A percentile compares a stretch with the other conserved stretches of the same genome.
These are phyloP conservation scores for Ophiostoma populinum DNA, from an alignment of 2,329 filamentous ascomycete genomes.

Conservation along the genomic window DNA sequence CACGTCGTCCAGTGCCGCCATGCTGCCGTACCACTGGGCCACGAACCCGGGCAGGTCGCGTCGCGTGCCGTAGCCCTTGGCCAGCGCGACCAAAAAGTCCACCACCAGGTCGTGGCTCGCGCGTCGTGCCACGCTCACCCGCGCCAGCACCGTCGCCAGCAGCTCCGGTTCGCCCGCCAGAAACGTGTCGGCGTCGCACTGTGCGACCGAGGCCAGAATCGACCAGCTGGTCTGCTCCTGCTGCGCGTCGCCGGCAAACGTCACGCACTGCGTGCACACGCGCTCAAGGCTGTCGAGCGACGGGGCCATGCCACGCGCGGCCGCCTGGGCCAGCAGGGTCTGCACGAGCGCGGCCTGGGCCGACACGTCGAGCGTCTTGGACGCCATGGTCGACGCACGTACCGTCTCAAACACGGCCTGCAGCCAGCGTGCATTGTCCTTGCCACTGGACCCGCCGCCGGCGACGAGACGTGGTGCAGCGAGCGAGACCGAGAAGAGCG, in stretches of 20 bases:
- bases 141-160: slow-evolving; percentile 23
- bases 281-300: slow-evolving; percentile 23
- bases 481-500: slow-evolving; percentile 27
- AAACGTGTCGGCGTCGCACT: slow-evolving; percentile 31
- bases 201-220: slow-evolving; percentile 23
- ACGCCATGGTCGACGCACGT: slow-evolving; percentile 14
- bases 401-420: slow-evolving; percentile 20
- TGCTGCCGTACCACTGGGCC: slow-evolving; percentile 22
- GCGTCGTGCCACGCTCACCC: slow-evolving; percentile 12
- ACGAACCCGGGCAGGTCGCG: slow-evolving; percentile 29
- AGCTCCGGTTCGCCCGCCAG: slow-evolving; percentile 23
- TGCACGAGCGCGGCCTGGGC: slow-evolving; percentile 13
- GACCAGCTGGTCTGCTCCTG: slow-evolving; percentile 23
- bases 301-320: slow-evolving; percentile 17
- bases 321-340: slow-evolving; percentile 18
- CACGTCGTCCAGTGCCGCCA: slow-evolving; percentile 22
- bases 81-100: slow-evolving; percentile 23
- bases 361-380: background rate
- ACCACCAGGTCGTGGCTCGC: slow-evolving; percentile 11
- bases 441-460: slow-evolving; percentile 17
- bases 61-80: slow-evolving; percentile 25
- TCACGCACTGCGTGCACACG: slow-evolving; percentile 19
- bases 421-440: slow-evolving; percentile 23
- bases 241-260: background rate
- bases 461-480: slow-evolving; percentile 15